These are phyloP conservation scores for Candida insectalens DNA, from an alignment of 805 yeast genomes.

Conservation along the genomic window DNA sequence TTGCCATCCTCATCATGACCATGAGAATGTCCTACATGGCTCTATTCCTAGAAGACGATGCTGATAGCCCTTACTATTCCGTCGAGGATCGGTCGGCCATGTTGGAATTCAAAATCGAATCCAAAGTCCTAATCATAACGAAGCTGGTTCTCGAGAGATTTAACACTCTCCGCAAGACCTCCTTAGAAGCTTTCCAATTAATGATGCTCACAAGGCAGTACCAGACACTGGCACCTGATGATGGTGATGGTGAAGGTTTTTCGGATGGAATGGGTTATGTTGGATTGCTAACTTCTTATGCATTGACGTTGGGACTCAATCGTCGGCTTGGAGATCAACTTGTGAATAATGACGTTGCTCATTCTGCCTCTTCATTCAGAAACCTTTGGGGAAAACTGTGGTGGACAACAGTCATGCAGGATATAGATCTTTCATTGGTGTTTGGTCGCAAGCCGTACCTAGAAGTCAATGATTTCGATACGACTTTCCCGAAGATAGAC, in stretches of 20 bases:
- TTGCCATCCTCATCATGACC: slow-evolving; percentile 19
- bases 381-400: slow-evolving; percentile 23
- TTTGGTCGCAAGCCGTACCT: slow-evolving; percentile 16
- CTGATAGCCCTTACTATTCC: slow-evolving; percentile 11
- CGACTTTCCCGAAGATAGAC: slow-evolving; percentile 8
- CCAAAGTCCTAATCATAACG: slow-evolving; percentile 29
- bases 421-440: slow-evolving; percentile 13
- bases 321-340: slow-evolving; percentile 21
- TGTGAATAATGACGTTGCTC: slow-evolving; percentile 1
- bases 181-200: slow-evolving; percentile 34
- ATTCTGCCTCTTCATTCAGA: slow-evolving; percentile 7
- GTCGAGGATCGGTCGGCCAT: slow-evolving; percentile 1
- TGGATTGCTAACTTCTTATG: slow-evolving; percentile 30
- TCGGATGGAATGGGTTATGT: slow-evolving; percentile 29
- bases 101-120: slow-evolving; percentile 29
- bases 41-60: slow-evolving; percentile 11
- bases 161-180: slow-evolving; percentile 28
- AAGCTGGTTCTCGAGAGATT: slow-evolving; percentile 29
- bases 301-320: slow-evolving; percentile 35
- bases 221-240: slow-evolving; percentile 35
- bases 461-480: slow-evolving; percentile 10
- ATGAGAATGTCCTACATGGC: slow-evolving; percentile 20
- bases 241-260: slow-evolving; percentile 38
- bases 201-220: slow-evolving; percentile 30
- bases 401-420: slow-evolving; percentile 15